Conservation (phyloP, 2,329 filamentous ascomycete genomes). For the Thielaviopsis euricoi region DNA sequence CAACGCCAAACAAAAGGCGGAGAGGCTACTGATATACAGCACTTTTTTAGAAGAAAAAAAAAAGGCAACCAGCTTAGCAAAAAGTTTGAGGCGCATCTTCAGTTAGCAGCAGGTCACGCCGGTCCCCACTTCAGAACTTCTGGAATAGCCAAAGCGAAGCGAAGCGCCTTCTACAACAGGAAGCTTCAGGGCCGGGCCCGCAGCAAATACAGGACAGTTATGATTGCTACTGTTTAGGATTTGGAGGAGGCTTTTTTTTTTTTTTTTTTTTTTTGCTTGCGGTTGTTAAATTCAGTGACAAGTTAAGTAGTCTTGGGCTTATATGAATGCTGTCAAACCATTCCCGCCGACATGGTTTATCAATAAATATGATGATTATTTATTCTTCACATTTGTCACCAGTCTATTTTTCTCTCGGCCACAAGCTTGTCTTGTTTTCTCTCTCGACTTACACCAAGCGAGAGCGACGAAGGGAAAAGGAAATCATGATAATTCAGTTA, state of each 20-base stretch:
- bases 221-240: not conserved
- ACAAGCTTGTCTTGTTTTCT: too few relatives aligned
- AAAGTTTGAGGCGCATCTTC: conserved; percentile 1
- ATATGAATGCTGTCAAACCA: too few relatives aligned
- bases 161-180: not conserved
- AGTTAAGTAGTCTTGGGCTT: too few relatives aligned
- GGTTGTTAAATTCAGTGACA: too few relatives aligned
- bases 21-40: not conserved
- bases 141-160: not conserved
- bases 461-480: not conserved
- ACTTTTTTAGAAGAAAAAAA: not conserved
- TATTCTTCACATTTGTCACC: too few relatives aligned
- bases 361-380: too few relatives aligned
- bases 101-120: not conserved
- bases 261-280: not conserved
- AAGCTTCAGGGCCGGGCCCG: not conserved
- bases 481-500: not conserved
- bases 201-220: not conserved
- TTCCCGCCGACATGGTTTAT: too few relatives aligned
- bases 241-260: not conserved
- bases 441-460: too few relatives aligned
- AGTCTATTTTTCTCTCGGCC: too few relatives aligned
- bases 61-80: conserved; percentile 1
- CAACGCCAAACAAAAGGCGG: not conserved
- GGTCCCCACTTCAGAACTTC: conserved; percentile 2